A percentile compares a stretch with the other conserved stretches of the same genome.
These are phyloP conservation scores for Ophiostoma pallidulum DNA, from an alignment of 2,329 filamentous ascomycete species.

Conservation along the genomic window DNA sequence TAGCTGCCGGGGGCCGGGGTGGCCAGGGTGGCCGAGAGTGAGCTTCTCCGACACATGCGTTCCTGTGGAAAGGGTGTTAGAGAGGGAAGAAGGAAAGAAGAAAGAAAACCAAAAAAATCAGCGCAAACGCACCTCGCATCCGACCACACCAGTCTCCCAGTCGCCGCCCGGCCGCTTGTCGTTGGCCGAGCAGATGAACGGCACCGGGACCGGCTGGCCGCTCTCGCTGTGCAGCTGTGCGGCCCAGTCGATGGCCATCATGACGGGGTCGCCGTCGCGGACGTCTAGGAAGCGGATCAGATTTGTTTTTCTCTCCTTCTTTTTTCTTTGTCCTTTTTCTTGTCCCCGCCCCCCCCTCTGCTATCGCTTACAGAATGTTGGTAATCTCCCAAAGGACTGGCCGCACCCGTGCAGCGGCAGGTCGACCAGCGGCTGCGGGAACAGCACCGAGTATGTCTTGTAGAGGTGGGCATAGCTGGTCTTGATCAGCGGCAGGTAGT, in stretches of 20 bases:
- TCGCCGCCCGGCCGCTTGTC: conserved; percentile 70
- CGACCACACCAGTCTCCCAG: conserved; percentile 57
- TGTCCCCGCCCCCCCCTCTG: no score
- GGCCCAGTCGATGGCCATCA: conserved; percentile 50
- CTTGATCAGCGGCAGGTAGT: conserved; percentile 57
- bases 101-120: background rate
- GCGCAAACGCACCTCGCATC: conserved; percentile 37
- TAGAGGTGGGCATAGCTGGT: conserved; percentile 44
- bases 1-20: conserved; percentile 46
- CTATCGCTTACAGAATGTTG: conserved; percentile 31
- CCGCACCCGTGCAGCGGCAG: conserved; percentile 30
- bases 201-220: conserved; percentile 37
- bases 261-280: conserved; percentile 48
- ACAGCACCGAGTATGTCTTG: conserved; percentile 51
- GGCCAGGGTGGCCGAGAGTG: conserved; percentile 57
- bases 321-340: no score
- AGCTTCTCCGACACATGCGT: conserved; percentile 64
- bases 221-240: conserved; percentile 28
- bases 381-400: conserved; percentile 28
- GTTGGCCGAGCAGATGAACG: conserved; percentile 65
- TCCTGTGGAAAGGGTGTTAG: conserved; percentile 33
- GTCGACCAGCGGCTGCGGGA: conserved; percentile 40
- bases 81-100: no score
- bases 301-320: background rate
- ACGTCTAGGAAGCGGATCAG: conserved; percentile 29